Conservation (phyloP, 805 yeast genomes). For the Zygosaccharomyces pseudorouxii region DNA sequence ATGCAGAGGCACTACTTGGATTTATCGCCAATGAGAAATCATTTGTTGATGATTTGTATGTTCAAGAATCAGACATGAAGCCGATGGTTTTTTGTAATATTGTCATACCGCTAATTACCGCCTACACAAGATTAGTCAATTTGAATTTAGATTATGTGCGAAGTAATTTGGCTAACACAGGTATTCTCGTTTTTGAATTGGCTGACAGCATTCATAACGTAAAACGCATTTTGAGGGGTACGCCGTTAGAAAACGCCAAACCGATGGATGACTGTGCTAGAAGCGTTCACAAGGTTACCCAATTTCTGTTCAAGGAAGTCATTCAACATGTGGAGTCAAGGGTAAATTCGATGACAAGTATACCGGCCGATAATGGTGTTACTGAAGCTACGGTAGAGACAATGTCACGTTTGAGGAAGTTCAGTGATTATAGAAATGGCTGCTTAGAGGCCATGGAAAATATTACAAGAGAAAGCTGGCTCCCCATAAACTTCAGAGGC, state of each 20-base stretch:
- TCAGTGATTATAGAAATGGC: conserved; percentile 58
- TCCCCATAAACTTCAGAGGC: conserved; percentile 46
- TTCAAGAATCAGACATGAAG: conserved; percentile 32
- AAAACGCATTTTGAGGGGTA: conserved; percentile 31
- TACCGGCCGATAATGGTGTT: conserved; percentile 67
- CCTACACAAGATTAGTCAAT: conserved; percentile 38
- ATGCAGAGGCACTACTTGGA: conserved; percentile 48
- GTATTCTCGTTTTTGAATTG: conserved; percentile 54
- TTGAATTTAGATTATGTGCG: conserved; percentile 40
- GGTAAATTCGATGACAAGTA: conserved; percentile 41
- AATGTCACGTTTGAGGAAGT: conserved; percentile 59
- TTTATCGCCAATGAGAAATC: conserved; percentile 48
- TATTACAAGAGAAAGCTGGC: conserved; percentile 62
- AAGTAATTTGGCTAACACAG: conserved; percentile 43
- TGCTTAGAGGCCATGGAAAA: conserved; percentile 44
- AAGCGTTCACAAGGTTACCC: conserved; percentile 29
- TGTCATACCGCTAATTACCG: conserved; percentile 36
- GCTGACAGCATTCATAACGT: conserved; percentile 44
- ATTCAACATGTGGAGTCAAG: conserved; percentile 52
- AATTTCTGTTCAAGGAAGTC: conserved; percentile 50
- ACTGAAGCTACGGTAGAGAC: conserved; percentile 69
- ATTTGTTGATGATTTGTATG: conserved; percentile 42
- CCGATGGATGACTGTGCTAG: conserved; percentile 28
- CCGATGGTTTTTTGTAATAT: conserved; percentile 33
- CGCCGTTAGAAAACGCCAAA: conserved; percentile 21